These are phyloP conservation scores for Cruciata laevipes DNA, from an alignment of 257 asterid species.

Conservation along the genomic window DNA sequence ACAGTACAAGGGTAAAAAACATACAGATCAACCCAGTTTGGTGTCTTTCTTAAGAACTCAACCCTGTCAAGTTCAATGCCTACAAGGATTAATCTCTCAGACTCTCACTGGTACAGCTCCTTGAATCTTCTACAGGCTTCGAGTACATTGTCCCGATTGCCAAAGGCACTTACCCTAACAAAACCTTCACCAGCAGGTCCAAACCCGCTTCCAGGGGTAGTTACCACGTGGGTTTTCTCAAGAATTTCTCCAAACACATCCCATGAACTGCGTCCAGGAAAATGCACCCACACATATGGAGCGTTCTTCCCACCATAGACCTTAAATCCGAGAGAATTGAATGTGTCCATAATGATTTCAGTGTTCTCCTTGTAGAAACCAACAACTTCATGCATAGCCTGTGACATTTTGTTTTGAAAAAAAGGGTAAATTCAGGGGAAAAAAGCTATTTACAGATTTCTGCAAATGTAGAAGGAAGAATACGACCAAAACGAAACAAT, in stretches of 20 bases:
- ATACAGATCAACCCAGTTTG: too few relatives aligned
- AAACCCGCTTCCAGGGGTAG: constrained; percentile 95
- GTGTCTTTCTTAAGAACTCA: too few relatives aligned
- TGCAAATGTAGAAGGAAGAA: not conserved
- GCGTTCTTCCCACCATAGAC: constrained; percentile 98
- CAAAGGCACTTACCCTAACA: constrained; percentile 86
- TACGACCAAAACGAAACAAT: not conserved
- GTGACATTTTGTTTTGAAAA: constrained; percentile 16
- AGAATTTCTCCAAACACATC: constrained; percentile 90
- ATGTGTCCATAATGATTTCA: constrained; percentile 67
- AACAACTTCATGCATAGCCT: constrained; percentile 91
- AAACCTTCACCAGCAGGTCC: constrained; percentile 98
- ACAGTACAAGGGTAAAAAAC: too few relatives aligned
- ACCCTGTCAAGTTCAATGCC: not conserved
- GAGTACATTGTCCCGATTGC: constrained; percentile 76
- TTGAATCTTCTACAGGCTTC: constrained; percentile 96
- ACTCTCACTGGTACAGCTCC: constrained; percentile 63
- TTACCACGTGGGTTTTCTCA: constrained; percentile 90
- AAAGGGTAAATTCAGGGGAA: constrained; percentile 4
- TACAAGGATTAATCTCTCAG: not conserved
- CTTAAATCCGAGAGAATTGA: constrained; percentile 76
- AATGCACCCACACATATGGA: constrained; percentile 91
- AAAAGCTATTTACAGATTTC: not conserved
- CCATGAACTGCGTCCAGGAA: constrained; percentile 92
- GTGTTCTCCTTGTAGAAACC: constrained; percentile 96